These are phyloP conservation scores for Misopates orontium DNA, from an alignment of 257 asterid genomes.

Conservation along the genomic window DNA sequence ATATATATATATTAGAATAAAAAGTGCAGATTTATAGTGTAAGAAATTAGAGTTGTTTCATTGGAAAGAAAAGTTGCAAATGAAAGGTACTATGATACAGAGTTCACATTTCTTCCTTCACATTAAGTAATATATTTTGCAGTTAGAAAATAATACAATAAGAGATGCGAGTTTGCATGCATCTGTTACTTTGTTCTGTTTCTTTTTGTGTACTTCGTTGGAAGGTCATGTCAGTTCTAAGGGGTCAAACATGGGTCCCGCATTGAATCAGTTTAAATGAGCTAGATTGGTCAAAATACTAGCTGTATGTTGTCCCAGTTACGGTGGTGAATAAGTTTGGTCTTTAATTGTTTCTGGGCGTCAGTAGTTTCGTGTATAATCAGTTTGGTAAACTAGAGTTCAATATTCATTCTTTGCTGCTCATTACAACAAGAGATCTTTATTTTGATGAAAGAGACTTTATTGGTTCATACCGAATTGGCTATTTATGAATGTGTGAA, in stretches of 20 bases:
- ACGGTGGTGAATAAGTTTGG: too few species aligned
- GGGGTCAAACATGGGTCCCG: neutral
- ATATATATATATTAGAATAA: too few species aligned
- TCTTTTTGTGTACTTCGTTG: neutral
- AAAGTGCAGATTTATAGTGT: neutral
- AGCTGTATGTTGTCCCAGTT: constrained; percentile 10
- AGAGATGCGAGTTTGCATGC: neutral
- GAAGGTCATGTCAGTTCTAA: neutral
- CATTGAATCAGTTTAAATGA: constrained; percentile 11
- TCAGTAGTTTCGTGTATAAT: constrained; percentile 14
- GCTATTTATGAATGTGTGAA: constrained; percentile 2
- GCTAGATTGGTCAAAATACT: constrained; percentile 19
- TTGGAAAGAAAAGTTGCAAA: neutral
- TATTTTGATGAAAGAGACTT: neutral
- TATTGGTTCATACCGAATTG: constrained; percentile 19
- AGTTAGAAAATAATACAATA: neutral
- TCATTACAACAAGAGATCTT: neutral
- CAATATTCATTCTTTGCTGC: neutral
- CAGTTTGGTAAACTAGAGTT: constrained; percentile 2
- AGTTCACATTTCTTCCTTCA: too few species aligned
- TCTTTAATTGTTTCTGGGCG: constrained; percentile 9
- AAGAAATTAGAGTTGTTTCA: neutral
- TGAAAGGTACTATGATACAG: neutral
- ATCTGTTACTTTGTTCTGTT: neutral
- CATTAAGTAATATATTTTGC: neutral